These are phyloP conservation scores for Bauhinia variegata DNA, from an alignment of 306 rosid species.

Conservation along the genomic window DNA sequence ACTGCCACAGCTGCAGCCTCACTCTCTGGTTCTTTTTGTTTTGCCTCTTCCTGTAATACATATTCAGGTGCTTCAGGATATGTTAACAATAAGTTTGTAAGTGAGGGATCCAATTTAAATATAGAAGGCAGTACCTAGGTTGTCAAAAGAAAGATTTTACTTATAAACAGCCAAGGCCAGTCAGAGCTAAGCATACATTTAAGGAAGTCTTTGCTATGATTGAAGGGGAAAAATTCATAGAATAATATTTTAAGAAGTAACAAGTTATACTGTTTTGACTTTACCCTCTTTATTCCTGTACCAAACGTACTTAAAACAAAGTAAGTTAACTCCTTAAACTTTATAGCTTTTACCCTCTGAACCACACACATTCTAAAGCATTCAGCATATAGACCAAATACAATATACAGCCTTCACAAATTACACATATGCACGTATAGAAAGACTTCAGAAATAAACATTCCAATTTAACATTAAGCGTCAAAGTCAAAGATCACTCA, in stretches of 20 bases:
- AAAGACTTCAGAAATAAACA: constrained; percentile 15
- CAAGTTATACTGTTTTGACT: no score
- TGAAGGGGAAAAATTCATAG: no score
- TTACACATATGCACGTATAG: neutral
- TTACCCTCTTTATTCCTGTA: no score
- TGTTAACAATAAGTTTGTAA: constrained; percentile 11
- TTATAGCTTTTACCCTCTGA: no score
- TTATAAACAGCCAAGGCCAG: neutral
- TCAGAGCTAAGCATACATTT: neutral
- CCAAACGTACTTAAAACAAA: no score
- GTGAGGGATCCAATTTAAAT: neutral
- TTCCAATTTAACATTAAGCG: constrained; percentile 7
- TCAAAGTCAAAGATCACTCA: constrained; percentile 1
- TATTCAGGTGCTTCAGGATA: constrained; percentile 21
- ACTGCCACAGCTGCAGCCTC: constrained; percentile 68
- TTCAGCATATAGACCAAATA: no score
- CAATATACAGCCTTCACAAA: constrained; percentile 3
- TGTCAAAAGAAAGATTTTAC: constrained; percentile 4
- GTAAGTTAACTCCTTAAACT: no score
- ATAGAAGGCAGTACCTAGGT: neutral
- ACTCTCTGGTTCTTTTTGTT: constrained; percentile 58
- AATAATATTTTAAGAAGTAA: no score
- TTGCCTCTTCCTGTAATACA: constrained; percentile 64
- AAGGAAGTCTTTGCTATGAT: no score
- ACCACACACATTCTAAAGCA: no score